Evolutionary conservation across 2,329 filamentous ascomycete species (phyloP).

Genomic region (Ophiostoma sp.): DNA sequence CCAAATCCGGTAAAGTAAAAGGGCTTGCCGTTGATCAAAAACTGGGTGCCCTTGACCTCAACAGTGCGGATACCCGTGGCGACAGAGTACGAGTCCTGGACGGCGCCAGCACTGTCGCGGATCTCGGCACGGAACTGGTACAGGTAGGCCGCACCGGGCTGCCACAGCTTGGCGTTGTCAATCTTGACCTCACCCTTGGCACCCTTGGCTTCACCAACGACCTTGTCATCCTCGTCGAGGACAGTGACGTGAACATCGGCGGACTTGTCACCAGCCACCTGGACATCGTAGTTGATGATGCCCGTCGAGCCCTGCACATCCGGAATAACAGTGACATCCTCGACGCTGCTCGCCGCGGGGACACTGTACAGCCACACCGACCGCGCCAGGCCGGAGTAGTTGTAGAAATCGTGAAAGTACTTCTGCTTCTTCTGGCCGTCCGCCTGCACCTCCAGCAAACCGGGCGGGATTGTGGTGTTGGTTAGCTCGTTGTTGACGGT

Average conservation of each 20-base stretch:
- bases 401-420: constrained; percentile 6
- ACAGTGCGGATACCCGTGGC: constrained; percentile 3
- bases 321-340: neutral
- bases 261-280: neutral
- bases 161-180: neutral
- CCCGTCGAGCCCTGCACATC: neutral
- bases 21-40: neutral
- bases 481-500: constrained; percentile 5
- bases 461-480: constrained; percentile 1
- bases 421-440: neutral
- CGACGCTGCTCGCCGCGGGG: neutral
- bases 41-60: neutral
- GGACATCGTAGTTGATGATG: constrained; percentile 2
- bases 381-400: neutral
- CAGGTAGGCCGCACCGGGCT: neutral
- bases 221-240: neutral
- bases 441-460: neutral
- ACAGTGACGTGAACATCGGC: neutral
- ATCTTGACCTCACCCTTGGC: neutral
- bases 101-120: neutral
- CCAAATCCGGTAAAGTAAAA: constrained; percentile 1
- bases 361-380: constrained; percentile 9
- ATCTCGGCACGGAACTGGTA: neutral
- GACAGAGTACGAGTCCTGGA: neutral
- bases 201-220: neutral